A percentile compares a stretch with the other conserved stretches of the same genome.
Evolutionary conservation across 352 stramenopile genomes (phyloP).

Genomic region (Phytophthora palmivora): DNA sequence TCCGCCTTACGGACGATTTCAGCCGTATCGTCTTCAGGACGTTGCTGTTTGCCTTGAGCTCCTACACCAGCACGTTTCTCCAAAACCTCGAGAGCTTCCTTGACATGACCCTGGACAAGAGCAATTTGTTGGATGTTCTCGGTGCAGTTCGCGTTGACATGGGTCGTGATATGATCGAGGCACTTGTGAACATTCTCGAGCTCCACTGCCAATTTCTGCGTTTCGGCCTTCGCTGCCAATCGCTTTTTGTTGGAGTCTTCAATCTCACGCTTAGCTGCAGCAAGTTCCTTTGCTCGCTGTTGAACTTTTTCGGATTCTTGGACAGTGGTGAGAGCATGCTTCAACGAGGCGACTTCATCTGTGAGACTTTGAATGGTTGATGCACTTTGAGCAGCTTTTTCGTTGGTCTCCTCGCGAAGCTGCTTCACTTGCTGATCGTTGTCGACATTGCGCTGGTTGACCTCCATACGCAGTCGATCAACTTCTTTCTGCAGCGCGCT

Average conservation of each 20-base stretch:
- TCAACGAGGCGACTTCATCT: conserved; percentile 68
- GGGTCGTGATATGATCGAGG: conserved; percentile 58
- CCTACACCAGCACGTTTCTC: conserved; percentile 58
- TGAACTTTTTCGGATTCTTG: conserved; percentile 79
- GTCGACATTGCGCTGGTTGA: conserved; percentile 80
- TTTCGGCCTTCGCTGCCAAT: conserved; percentile 81
- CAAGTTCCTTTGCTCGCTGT: conserved; percentile 72
- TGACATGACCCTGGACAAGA: conserved; percentile 68
- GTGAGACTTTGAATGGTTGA: conserved; percentile 56
- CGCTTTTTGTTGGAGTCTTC: conserved; percentile 87
- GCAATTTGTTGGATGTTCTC: conserved; percentile 67
- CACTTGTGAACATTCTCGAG: conserved; percentile 76
- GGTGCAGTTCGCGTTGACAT: conserved; percentile 61
- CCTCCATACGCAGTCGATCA: conserved; percentile 74
- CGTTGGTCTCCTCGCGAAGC: conserved; percentile 62
- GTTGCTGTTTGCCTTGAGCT: conserved; percentile 23
- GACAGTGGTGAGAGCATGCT: conserved; percentile 60
- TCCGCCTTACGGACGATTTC: conserved; percentile 59
- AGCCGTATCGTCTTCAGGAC: conserved; percentile 50
- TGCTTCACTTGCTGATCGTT: conserved; percentile 71
- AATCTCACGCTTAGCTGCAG: conserved; percentile 71
- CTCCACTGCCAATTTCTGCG: conserved; percentile 79
- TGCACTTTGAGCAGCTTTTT: conserved; percentile 51
- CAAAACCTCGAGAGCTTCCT: conserved; percentile 70
- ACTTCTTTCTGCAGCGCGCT: conserved; percentile 68